These are phyloP conservation scores for Cadophora luteo-olivacea DNA, from an alignment of 2,329 filamentous ascomycete genomes.

Conservation along the genomic window DNA sequence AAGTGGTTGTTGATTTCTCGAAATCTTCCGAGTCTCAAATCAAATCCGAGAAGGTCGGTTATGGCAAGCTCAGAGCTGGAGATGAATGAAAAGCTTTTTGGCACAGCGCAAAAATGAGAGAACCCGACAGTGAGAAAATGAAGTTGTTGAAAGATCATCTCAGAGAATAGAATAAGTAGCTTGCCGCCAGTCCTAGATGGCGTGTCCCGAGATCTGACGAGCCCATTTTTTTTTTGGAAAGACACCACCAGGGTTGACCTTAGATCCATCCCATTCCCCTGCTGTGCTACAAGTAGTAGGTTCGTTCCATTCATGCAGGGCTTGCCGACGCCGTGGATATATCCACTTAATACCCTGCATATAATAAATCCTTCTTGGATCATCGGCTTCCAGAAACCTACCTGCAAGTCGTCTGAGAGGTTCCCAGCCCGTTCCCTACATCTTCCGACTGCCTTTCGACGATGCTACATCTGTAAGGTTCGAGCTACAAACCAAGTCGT, in stretches of 20 bases:
- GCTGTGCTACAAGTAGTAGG: background rate
- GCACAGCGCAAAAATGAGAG: background rate
- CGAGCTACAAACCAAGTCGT: background rate
- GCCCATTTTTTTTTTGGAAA: background rate
- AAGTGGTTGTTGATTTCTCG: background rate
- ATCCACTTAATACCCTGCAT: background rate
- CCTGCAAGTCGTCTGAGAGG: background rate
- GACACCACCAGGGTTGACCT: background rate
- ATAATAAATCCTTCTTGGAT: background rate
- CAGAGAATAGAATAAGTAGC: conserved; percentile 4
- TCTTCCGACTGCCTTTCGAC: background rate
- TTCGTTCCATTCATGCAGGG: background rate
- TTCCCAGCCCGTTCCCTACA: background rate
- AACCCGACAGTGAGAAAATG: background rate
- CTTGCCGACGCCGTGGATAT: conserved; percentile 13
- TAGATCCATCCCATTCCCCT: background rate
- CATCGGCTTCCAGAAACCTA: conserved; percentile 1
- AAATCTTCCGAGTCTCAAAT: background rate
- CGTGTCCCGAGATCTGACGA: background rate
- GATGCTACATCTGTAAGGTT: background rate
- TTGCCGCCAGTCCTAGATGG: background rate
- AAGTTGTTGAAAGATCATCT: background rate
- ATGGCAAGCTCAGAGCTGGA: background rate
- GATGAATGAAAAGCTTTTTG: background rate
- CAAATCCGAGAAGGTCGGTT: background rate